Percentiles rank a stretch among this genome's conserved stretches.
These are phyloP conservation scores for Gloeopeniophorella convolvens DNA, from an alignment of 768 basidiomycete genomes.

Conservation along the genomic window DNA sequence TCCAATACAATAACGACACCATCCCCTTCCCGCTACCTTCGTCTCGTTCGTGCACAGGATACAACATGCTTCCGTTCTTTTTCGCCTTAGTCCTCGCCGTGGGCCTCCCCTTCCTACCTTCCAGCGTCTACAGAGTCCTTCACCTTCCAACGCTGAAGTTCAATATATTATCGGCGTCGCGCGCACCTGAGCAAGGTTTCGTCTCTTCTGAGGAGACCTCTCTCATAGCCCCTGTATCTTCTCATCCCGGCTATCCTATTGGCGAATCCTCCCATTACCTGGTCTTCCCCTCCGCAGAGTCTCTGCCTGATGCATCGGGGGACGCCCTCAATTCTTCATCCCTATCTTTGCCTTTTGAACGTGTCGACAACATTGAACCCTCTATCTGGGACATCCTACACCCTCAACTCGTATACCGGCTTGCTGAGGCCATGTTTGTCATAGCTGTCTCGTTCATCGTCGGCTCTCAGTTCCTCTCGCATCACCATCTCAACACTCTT, in stretches of 20 bases:
- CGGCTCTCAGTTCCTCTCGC: not conserved
- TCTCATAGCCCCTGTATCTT: no score
- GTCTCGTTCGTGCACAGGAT: not conserved
- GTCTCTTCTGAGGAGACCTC: not conserved
- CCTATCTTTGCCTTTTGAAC: no score
- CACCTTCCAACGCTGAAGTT: conserved; percentile 7
- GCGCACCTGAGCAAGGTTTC: not conserved
- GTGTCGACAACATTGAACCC: not conserved
- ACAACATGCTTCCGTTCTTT: conserved; percentile 14
- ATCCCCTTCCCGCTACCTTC: not conserved
- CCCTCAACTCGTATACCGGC: conserved; percentile 6
- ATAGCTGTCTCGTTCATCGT: conserved; percentile 12
- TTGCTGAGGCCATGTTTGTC: conserved; percentile 6
- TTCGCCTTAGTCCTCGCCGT: conserved; percentile 12
- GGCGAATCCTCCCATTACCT: not conserved
- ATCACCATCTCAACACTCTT: not conserved
- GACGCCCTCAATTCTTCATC: not conserved
- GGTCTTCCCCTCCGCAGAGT: not conserved
- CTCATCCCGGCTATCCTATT: not conserved
- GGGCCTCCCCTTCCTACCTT: conserved; percentile 14
- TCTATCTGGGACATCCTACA: conserved; percentile 5
- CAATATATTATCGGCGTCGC: conserved; percentile 4
- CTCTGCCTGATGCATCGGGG: not conserved
- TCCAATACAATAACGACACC: not conserved
- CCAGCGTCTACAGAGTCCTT: conserved; percentile 6